These are phyloP conservation scores for Xylaria sp. DNA, from an alignment of 2,329 filamentous ascomycete genomes.

Conservation along the genomic window DNA sequence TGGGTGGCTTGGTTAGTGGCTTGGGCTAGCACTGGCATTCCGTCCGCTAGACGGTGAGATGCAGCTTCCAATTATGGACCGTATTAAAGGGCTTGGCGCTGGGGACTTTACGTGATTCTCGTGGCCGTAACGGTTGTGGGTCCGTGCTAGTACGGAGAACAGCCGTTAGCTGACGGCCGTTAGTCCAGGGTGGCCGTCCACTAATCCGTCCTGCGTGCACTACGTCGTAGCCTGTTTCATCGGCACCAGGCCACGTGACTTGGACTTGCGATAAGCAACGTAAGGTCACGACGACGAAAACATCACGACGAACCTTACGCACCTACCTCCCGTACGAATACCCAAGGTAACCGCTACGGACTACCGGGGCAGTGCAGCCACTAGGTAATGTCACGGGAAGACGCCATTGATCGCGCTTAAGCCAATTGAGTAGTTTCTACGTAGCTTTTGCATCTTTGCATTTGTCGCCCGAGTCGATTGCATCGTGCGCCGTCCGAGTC, in stretches of 20 bases:
- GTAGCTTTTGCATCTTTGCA: background rate
- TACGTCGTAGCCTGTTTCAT: background rate
- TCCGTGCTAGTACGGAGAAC: background rate
- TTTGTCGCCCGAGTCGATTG: background rate
- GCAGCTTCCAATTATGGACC: background rate
- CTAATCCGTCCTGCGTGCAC: no score
- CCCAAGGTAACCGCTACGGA: no score
- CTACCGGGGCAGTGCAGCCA: background rate
- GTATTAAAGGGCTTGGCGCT: background rate
- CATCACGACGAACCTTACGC: no score
- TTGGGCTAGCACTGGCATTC: background rate
- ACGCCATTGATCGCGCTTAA: background rate
- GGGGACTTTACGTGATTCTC: background rate
- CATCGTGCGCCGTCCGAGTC: background rate
- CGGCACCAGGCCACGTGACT: background rate
- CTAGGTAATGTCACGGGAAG: background rate
- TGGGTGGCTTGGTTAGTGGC: background rate
- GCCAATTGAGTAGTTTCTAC: background rate
- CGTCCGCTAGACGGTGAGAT: background rate
- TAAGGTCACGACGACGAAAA: no score
- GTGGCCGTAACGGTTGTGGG: background rate
- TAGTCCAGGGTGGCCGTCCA: no score
- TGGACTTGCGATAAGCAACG: background rate
- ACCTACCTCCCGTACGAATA: no score
- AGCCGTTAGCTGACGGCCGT: no score